Conservation (phyloP, 176 grass and related monocot genomes). For the Oropetium thomaeum region DNA sequence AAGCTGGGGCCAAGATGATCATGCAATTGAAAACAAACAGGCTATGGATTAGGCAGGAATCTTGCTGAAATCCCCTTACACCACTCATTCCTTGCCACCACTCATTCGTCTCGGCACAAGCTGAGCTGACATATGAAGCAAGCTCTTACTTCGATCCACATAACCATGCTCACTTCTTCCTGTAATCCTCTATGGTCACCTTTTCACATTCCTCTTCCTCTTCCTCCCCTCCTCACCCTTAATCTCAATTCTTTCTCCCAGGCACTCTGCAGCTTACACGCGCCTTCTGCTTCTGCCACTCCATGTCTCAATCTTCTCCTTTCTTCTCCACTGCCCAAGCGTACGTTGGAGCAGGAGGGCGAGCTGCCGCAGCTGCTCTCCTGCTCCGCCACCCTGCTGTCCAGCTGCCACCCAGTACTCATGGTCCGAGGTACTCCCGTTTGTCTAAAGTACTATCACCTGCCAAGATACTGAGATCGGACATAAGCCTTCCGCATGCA, state of each 20-base stretch:
- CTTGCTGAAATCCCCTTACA: conserved; percentile 34
- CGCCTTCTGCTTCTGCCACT: conserved; percentile 4
- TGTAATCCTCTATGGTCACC: conserved; percentile 42
- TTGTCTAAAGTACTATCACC: neutral
- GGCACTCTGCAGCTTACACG: neutral
- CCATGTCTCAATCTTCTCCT: conserved; percentile 72
- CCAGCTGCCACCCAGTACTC: conserved; percentile 34
- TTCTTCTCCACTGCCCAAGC: conserved; percentile 57
- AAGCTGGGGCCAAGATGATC: conserved; percentile 20
- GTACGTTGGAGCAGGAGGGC: conserved; percentile 45
- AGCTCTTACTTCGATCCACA: conserved; percentile 33
- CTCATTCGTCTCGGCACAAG: conserved; percentile 33
- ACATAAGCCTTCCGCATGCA: conserved; percentile 31
- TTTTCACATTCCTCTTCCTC: conserved; percentile 24
- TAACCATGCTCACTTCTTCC: conserved; percentile 43
- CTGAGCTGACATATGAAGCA: conserved; percentile 36
- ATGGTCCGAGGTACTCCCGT: conserved; percentile 9
- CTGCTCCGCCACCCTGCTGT: conserved; percentile 37
- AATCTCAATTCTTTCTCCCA: conserved; percentile 20
- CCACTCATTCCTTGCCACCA: conserved; percentile 68
- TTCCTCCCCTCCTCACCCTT: conserved; percentile 42
- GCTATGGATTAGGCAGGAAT: conserved; percentile 82
- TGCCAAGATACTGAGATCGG: conserved; percentile 12
- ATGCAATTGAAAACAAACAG: conserved; percentile 34
- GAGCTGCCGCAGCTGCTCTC: conserved; percentile 43